Evolutionary conservation across 2,329 filamentous ascomycete species (phyloP).

Genomic region (Parastagonospora nodorum): DNA sequence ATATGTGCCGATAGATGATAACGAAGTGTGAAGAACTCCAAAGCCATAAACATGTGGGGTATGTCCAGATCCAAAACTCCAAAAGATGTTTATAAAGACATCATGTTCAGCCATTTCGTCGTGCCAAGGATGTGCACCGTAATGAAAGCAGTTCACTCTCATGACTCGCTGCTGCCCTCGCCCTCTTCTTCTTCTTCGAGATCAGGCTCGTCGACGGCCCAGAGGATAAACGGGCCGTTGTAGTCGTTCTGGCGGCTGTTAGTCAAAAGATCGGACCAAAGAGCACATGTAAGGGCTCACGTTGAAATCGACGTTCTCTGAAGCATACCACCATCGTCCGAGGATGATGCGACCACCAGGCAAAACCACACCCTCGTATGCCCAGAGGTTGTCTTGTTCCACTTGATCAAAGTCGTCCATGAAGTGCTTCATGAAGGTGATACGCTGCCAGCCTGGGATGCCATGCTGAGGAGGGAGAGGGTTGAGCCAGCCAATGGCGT

Average conservation of each 20-base stretch:
- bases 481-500: conserved; percentile 56
- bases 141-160: not conserved
- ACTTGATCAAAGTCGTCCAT: conserved; percentile 32
- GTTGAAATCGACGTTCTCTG: conserved; percentile 24
- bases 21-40: not conserved
- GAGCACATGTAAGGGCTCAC: conserved; percentile 17
- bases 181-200: conserved; percentile 7
- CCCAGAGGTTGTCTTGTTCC: conserved; percentile 50
- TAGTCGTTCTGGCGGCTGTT: conserved; percentile 22
- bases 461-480: conserved; percentile 52
- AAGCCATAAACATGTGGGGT: not conserved
- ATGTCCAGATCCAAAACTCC: not conserved
- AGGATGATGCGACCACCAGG: conserved; percentile 55
- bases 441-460: conserved; percentile 59
- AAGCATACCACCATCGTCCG: conserved; percentile 54
- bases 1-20: not conserved
- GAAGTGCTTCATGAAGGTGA: conserved; percentile 61
- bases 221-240: conserved; percentile 38
- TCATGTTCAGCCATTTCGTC: not conserved
- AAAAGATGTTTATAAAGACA: not conserved
- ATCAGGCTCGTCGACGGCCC: conserved; percentile 42
- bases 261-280: conserved; percentile 4
- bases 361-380: conserved; percentile 56
- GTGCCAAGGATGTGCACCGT: not conserved
- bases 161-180: not conserved